These are phyloP conservation scores for Brettanomyces bruxellensis DNA, from an alignment of 805 yeast species.

Conservation along the genomic window DNA sequence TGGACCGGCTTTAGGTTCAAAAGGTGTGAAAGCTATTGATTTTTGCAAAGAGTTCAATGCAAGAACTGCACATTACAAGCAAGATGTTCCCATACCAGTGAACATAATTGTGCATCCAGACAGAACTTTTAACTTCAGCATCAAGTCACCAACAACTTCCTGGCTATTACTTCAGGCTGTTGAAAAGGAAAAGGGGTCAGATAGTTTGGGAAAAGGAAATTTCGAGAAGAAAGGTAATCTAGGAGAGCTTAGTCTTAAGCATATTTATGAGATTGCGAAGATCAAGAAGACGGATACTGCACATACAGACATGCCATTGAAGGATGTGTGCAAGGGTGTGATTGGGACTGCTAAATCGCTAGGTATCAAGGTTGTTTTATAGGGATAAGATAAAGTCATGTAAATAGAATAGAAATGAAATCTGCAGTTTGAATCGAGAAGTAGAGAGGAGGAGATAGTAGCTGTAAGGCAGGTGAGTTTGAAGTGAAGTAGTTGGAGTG, in stretches of 20 bases:
- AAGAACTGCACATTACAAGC: constrained; percentile 76
- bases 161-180: constrained; percentile 80
- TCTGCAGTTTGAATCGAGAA: too few relatives aligned
- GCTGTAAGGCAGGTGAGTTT: too few relatives aligned
- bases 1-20: constrained; percentile 97
- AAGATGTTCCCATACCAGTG: constrained; percentile 88
- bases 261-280: constrained; percentile 89
- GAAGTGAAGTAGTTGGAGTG: too few relatives aligned
- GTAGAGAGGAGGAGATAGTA: too few relatives aligned
- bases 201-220: constrained; percentile 60
- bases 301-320: constrained; percentile 61
- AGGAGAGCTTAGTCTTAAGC: constrained; percentile 60
- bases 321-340: constrained; percentile 72
- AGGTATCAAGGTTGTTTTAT: constrained; percentile 78
- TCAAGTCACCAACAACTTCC: constrained; percentile 88
- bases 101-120: constrained; percentile 85
- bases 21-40: constrained; percentile 97
- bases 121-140: constrained; percentile 75
- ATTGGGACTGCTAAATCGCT: constrained; percentile 83
- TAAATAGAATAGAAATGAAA: neutral
- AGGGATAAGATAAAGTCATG: constrained; percentile 6
- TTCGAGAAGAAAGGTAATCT: constrained; percentile 23
- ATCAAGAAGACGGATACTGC: constrained; percentile 81
- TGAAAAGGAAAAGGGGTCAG: constrained; percentile 71
- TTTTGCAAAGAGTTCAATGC: constrained; percentile 98